Percentiles rank a stretch among this genome's conserved stretches.
phyloP scores from a whole-genome alignment of 352 stramenopile genomes.

The Phytophthora pinifolia region DNA sequence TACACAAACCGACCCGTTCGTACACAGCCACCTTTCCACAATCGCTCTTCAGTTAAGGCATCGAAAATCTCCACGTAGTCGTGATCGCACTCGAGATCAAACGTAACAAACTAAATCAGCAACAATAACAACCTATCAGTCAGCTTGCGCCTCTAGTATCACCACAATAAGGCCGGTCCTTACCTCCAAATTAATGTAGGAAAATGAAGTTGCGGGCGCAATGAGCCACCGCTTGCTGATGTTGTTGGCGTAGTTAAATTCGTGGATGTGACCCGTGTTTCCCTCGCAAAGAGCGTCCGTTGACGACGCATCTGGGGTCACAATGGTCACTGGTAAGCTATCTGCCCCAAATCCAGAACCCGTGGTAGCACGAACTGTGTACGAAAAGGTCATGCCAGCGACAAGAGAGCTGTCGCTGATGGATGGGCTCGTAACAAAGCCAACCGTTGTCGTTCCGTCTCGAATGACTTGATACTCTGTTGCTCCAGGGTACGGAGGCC shows the following conservation, averaged over 20 bases:
- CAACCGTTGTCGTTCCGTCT: constrained; percentile 22
- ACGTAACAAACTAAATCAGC: constrained; percentile 27
- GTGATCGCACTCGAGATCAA: constrained; percentile 73
- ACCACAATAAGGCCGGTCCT: background rate
- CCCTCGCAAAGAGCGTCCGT: constrained; percentile 26
- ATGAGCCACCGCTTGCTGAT: constrained; percentile 41
- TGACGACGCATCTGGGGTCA: constrained; percentile 17
- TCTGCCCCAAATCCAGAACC: background rate
- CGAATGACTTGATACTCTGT: constrained; percentile 43
- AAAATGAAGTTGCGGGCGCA: constrained; percentile 19
- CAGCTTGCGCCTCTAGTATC: background rate
- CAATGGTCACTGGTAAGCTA: constrained; percentile 17
- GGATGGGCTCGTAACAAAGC: background rate
- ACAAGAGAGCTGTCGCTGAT: constrained; percentile 18
- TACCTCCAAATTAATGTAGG: constrained; percentile 37
- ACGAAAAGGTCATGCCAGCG: constrained; percentile 21
- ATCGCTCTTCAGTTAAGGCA: constrained; percentile 11
- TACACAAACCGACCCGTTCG: constrained; percentile 41
- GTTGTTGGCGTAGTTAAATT: constrained; percentile 40
- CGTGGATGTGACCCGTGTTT: constrained; percentile 26
- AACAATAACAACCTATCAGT: constrained; percentile 5
- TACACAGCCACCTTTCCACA: constrained; percentile 62
- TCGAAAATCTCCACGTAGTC: constrained; percentile 54
- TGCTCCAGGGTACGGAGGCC: constrained; percentile 41
- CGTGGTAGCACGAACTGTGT: constrained; percentile 22